Base-by-base conservation (phyloP, 2,329 filamentous ascomycete genomes). In the Pestalotiopsis fici region DNA sequence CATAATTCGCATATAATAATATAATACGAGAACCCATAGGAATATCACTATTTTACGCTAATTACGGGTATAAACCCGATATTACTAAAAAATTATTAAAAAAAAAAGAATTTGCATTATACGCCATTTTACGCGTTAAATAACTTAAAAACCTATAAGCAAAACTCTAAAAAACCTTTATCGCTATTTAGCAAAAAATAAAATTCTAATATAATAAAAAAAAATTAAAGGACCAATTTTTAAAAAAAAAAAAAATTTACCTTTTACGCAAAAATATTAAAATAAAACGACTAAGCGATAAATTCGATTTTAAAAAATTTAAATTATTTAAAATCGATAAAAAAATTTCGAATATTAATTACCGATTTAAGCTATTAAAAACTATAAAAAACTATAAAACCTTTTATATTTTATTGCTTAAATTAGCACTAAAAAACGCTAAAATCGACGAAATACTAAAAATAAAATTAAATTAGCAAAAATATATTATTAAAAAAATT, bases 71-170 rank as follows among this genome's bases (percentile, higher is more conserved):
- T 6, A 57, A 37, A 60, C 18, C 55, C 4, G 4, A 57, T 57
- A 60, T 60, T 35, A 21, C 3, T 43, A 61, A 63, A 67, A 62
- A 50, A 67, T 64, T 59, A 4, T 7, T 68, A 55, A 69, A 59
- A 71, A 67, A 60, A 69, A 70, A n/a, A 67, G 71, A 70, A 47
- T 2, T 47, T n/a, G 43, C 54, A 57, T 65, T 68, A 67, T 60
- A 64, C 50, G 61, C 68, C 64, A 65, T 67, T 21, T 39, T 62
- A 12, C 39, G 54, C n/a, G 3, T 66, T 54, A 12, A 57, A 1
- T 9, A 57, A 3, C 59, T 65, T 59, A 31, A 59, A 62, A 70
- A 60, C 69, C 68, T 69, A 65, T 54, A 21, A 57, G 59, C 55
- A 57, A 43, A 64, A 61, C 56, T 55, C 23, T 64, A 70, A 54